Evolutionary conservation across 495 filamentous ascomycete genomes (phyloP), one percentile per base, ranked within the genome.

Genomic region (Geopyxis carbonaria): DNA sequence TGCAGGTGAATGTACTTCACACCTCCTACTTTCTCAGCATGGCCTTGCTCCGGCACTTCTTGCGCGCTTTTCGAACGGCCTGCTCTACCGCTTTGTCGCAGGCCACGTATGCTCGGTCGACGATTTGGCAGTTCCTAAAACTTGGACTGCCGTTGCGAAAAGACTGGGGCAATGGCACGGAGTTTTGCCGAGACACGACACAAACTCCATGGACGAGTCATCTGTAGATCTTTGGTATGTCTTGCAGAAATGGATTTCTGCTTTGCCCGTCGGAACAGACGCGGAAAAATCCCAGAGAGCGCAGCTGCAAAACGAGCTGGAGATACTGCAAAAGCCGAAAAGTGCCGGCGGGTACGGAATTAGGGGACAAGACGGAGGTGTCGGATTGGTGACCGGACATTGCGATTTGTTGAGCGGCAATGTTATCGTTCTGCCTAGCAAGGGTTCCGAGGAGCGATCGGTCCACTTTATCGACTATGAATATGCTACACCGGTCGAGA

Each of bases 381-480:
- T 55, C 30, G 53, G 53, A 8, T 66, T 87, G 41, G 73, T 99
- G 16, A 93, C 95, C 64, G 80, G 78, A 22, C 89, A 99, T 61
- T 91, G 85, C 62, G 89, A 99, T 60, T 70, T 99, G 11, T 69
- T 99, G 6, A 81, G 76, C 56, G 89, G 85, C 37, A 99, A 99
- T 55, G 80, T 99, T 39, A 94, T 99, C 45, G 69, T 93, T 34
- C 62, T 73, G n/a, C 79, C 79, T 3, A 40, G 44, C 5, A 24
- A 50, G 5, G 29, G 24, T 5, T 40, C 31, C 2, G 31, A 44
- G 42, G 4, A 4, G 20, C 11, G 14, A n/a, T 63, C 40, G 13
- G 82, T 95, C 32, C 73, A 72, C 53, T 95, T 99, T 57, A 95
- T 99, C 52, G 89, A 99, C 60, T 99, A 95, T 62, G 89, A 99